Percentiles rank a stretch among this genome's conserved stretches.
Conservation (phyloP, 108 stramenopile species). For the Nitzschia sp. region DNA sequence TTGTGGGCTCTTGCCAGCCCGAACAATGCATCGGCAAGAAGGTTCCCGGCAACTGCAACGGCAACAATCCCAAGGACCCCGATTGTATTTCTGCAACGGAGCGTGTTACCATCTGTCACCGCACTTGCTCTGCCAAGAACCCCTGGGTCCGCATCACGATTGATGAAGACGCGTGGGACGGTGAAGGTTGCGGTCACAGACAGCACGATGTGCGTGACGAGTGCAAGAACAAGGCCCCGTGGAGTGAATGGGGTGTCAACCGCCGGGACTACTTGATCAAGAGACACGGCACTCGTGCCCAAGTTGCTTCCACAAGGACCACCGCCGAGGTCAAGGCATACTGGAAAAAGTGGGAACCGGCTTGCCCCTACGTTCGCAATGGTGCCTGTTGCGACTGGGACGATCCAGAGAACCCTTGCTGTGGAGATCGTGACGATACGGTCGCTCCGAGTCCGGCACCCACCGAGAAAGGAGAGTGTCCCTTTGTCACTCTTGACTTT, state of each 20-base stretch:
- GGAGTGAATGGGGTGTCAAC: not conserved
- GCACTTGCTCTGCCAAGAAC: slow-evolving; percentile 4
- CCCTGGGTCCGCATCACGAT: slow-evolving; percentile 3
- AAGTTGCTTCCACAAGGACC: not conserved
- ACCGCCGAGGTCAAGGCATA: not conserved
- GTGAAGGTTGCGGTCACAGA: not conserved
- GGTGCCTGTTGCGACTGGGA: not conserved
- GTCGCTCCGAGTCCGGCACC: not conserved
- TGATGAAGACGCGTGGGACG: slow-evolving; percentile 7
- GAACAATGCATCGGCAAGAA: not conserved
- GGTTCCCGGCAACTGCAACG: slow-evolving; percentile 6
- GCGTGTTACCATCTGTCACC: slow-evolving; percentile 1
- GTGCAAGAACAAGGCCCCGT: slow-evolving; percentile 9
- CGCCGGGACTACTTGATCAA: not conserved
- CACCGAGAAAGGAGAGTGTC: not conserved
- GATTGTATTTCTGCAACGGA: not conserved
- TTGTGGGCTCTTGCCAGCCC: not conserved
- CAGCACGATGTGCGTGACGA: not conserved
- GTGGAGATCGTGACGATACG: not conserved
- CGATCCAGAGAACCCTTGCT: slow-evolving; percentile 2
- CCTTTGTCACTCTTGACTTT: slow-evolving; percentile 7
- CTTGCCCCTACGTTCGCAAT: not conserved
- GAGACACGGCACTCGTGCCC: slow-evolving; percentile 1
- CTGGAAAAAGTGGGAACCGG: slow-evolving; percentile 4
- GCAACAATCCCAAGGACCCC: slow-evolving; percentile 4